Conservation (phyloP, 805 yeast species). For the Yamadazyma endophytica region DNA sequence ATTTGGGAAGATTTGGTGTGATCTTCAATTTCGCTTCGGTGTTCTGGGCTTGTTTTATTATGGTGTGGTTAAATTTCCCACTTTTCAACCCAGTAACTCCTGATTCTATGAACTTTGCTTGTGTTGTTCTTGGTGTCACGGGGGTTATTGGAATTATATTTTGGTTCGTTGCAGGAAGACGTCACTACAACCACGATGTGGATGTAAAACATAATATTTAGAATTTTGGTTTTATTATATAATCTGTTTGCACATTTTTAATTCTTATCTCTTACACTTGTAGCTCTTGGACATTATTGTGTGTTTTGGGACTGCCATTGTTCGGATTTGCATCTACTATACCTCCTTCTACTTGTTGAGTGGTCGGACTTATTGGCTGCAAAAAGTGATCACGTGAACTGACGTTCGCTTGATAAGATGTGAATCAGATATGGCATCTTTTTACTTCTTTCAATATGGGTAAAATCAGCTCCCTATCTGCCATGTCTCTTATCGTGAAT, state of each 20-base stretch:
- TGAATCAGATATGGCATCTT: too few species aligned
- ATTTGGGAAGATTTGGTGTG: conserved; percentile 15
- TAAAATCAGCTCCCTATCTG: conserved; percentile 15
- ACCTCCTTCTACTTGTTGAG: too few species aligned
- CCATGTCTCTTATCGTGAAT: conserved; percentile 38
- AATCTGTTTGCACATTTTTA: too few species aligned
- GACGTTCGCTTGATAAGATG: too few species aligned
- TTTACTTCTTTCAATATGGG: conserved; percentile 8
- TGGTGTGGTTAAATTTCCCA: conserved; percentile 17
- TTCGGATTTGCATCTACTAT: too few species aligned
- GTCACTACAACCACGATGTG: conserved; percentile 10
- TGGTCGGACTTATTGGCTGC: too few species aligned
- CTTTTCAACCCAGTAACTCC: conserved; percentile 13
- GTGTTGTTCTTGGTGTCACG: conserved; percentile 17
- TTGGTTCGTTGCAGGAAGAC: conserved; percentile 15
- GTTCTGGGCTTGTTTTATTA: conserved; percentile 16
- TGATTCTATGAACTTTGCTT: conserved; percentile 18
- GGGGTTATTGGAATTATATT: conserved; percentile 13
- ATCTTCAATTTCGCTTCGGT: conserved; percentile 14
- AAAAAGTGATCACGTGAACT: too few species aligned
- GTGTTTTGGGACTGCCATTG: too few species aligned
- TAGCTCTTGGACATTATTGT: too few species aligned
- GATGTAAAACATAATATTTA: conserved; percentile 5
- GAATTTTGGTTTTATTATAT: too few species aligned
- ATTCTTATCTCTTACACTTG: too few species aligned